phyloP scores from a whole-genome alignment of 208 protist genomes.

The Kentomonas sorsogonicus region DNA sequence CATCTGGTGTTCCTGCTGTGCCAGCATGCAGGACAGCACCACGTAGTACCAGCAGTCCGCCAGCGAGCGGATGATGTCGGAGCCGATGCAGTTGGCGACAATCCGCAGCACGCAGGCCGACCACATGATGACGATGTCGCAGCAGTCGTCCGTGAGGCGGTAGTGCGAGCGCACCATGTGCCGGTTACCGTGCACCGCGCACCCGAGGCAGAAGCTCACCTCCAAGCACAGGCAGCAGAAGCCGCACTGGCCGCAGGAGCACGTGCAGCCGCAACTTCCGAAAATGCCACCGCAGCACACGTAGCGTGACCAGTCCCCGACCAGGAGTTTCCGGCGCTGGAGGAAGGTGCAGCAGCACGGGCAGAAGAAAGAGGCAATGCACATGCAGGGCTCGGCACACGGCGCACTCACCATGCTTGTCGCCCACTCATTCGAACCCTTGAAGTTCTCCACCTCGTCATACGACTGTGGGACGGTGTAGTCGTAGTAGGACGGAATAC shows the following conservation, averaged over 20 bases:
- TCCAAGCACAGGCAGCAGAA: conserved; percentile 45
- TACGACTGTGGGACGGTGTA: conserved; percentile 32
- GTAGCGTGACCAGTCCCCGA: conserved; percentile 42
- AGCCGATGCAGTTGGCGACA: conserved; percentile 11
- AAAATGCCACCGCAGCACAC: conserved; percentile 57
- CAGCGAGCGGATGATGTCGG: conserved; percentile 13
- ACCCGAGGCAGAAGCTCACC: conserved; percentile 30
- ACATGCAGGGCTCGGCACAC: conserved; percentile 37
- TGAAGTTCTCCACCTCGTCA: conserved; percentile 24
- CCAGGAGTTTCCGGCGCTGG: conserved; percentile 49
- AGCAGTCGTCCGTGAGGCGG: conserved; percentile 40
- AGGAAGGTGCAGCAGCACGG: conserved; percentile 47
- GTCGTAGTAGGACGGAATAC: background rate
- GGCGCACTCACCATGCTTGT: conserved; percentile 23
- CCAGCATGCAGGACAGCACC: conserved; percentile 53
- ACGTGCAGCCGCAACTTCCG: conserved; percentile 18
- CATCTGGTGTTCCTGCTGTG: conserved; percentile 59
- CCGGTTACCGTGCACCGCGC: conserved; percentile 53
- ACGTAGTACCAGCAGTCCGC: conserved; percentile 32
- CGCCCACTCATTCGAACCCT: conserved; percentile 28
- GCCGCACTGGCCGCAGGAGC: conserved; percentile 23
- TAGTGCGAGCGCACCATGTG: conserved; percentile 69
- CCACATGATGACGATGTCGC: conserved; percentile 39
- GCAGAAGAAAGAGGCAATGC: conserved; percentile 32
- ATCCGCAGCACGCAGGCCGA: conserved; percentile 21